Evolutionary conservation across 208 protist species (phyloP), one percentile per base, ranked within the genome.

Genomic region (Trypanosomatidae sp.): DNA sequence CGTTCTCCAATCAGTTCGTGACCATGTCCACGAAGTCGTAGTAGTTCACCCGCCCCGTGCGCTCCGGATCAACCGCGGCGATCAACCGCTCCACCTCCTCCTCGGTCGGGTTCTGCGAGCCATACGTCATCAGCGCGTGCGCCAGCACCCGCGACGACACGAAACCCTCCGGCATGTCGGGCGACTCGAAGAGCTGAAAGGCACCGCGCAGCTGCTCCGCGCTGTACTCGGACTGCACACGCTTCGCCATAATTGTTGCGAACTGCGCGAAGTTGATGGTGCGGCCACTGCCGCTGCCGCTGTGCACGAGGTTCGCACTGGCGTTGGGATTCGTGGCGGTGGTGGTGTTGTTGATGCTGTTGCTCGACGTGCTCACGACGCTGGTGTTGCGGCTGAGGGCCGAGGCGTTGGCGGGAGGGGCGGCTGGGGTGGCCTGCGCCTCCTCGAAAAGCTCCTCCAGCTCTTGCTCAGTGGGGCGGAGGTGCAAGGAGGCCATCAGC

Each of bases 161-260:
- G 58, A 81, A 92, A 0, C 95, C 95, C 9, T 71, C 44, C 22
- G 89, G 88, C 69, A 91, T 73, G 69, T 97, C 92, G 3, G 91
- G 87, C 3, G 86, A 96, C 67, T 98, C 94, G 73, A 98, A 98
- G 30, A 97, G 73, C 83, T 95, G 91, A 60, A 98, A 98, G 9
- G 95, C 93, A 33, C 65, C 84, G 4, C 88, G 89, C 15, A 98
- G 85, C 81, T 97, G 89, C 66, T 97, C 91, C 1, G 83, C 77
- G 4, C 91, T 97, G 74, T 95, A 97, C 36, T 95, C 88, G 19
- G 89, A 88, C 74, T 95, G 88, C 56, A 98, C 89, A 1, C 92
- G 85, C 39, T 81, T 83, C 33, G 88, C 85, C 94, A 98, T 97
- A 41, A 98, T 85, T 15, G 71, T 71, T 28, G 94, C 88, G 82